These are phyloP conservation scores for Diaporthe ampelina DNA, from an alignment of 2,329 filamentous ascomycete genomes.

Conservation along the genomic window DNA sequence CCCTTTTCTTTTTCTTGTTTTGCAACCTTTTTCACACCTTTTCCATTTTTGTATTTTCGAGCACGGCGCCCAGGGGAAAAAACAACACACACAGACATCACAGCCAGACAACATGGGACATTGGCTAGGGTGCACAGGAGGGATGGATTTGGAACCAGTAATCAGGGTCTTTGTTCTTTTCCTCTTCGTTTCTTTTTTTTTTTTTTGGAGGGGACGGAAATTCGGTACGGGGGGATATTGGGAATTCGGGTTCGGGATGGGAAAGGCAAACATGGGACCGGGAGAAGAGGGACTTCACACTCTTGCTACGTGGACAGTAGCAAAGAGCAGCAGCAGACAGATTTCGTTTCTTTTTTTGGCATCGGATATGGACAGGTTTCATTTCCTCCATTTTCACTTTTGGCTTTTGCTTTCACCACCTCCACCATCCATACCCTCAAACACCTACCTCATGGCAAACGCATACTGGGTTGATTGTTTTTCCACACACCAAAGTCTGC, in stretches of 20 bases:
- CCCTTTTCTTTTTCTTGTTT: slow-evolving; percentile 9
- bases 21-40: slow-evolving; percentile 32
- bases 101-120: slow-evolving; percentile 25
- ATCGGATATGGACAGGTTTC: slow-evolving; percentile 31
- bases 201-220: not conserved
- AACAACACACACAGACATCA: slow-evolving; percentile 16
- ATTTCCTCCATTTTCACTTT: slow-evolving; percentile 36
- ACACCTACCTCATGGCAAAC: slow-evolving; percentile 13
- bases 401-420: slow-evolving; percentile 6
- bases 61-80: slow-evolving; percentile 32
- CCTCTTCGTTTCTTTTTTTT: not conserved
- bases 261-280: slow-evolving; percentile 11
- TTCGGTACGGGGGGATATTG: not conserved
- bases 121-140: slow-evolving; percentile 29
- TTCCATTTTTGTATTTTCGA: slow-evolving; percentile 19
- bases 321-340: slow-evolving; percentile 17
- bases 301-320: slow-evolving; percentile 19
- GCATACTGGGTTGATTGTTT: slow-evolving; percentile 16
- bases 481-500: slow-evolving; percentile 5
- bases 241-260: not conserved
- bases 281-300: not conserved
- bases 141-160: slow-evolving; percentile 22
- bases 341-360: slow-evolving; percentile 17
- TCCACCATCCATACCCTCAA: not conserved
- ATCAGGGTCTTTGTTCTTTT: slow-evolving; percentile 10